Base-by-base conservation (phyloP, 495 filamentous ascomycete genomes). In the Daldinia concentrica region DNA sequence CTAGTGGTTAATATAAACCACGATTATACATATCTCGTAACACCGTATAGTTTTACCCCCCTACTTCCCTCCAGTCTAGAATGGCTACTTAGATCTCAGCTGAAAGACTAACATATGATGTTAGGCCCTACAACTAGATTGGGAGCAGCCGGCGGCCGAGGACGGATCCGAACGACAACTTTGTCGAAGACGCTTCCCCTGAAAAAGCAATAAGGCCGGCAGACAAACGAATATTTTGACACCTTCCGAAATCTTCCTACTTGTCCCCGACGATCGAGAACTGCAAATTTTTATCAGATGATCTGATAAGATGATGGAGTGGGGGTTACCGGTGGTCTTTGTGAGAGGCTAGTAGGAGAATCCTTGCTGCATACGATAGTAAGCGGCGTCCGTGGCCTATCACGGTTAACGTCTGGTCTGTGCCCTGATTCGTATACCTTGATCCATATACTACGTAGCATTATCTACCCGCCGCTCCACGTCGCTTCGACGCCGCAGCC, bases 211-310 rank as follows among this genome's bases (percentile, higher is more conserved):
- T 36, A 26, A 43, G 24, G 12, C 58, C 68, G 52, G 17, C n/a
- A 29, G 11, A 7, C 14, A 6, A 29, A 36, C 26, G 9, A 24
- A 37, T 45, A 58, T 30, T 48, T 56, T 57, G 34, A 22, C 29
- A 54, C 64, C 70, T 68, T 73, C 65, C 54, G 39, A 58, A 62
- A 58, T 12, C 48, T 34, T 41, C 36, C 43, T 58, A n/a, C 22
- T 19, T 29, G 9, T 50, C 54, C 26, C 37, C 64, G 57, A 54
- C 26, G 39, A 68, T 72, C 50, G 60, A 56, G 55, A 62, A 27
- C 26, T 29, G 17, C 15, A 68, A 72, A 56, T 61, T 72, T 72
- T 64, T 72, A 73, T 73, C 70, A 65, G 65, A 73, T 73, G 8
- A 69, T 73, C 65, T 65, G 65, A 73, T 73, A 69, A 69, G 60